These are phyloP conservation scores for Chaetomium olivaceum DNA, from an alignment of 2,329 filamentous ascomycete genomes.

Conservation along the genomic window DNA sequence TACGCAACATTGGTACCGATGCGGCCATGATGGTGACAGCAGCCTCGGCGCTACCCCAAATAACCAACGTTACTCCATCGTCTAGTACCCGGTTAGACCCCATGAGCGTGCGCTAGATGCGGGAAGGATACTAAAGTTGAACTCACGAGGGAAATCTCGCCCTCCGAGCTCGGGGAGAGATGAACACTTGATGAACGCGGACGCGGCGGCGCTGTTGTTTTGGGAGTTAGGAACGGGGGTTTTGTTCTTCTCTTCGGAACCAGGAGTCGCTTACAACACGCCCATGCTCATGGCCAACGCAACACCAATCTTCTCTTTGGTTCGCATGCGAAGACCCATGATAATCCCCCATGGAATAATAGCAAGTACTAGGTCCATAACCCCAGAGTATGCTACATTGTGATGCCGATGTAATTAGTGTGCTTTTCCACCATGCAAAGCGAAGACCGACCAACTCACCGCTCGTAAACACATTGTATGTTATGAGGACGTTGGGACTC, in stretches of 20 bases:
- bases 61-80: constrained; percentile 30
- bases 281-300: constrained; percentile 11
- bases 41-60: constrained; percentile 31
- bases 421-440: background rate
- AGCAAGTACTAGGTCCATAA: constrained; percentile 2
- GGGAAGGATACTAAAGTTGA: background rate
- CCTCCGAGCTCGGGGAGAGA: constrained; percentile 29
- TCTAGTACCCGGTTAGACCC: constrained; percentile 16
- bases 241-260: background rate
- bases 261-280: background rate
- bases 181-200: constrained; percentile 29
- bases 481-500: constrained; percentile 5
- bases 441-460: background rate
- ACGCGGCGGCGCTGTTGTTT: background rate
- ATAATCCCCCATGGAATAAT: constrained; percentile 1
- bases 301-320: constrained; percentile 3
- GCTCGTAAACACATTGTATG: constrained; percentile 9
- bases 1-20: constrained; percentile 31
- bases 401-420: background rate
- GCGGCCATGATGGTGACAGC: constrained; percentile 33
- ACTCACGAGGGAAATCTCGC: constrained; percentile 30
- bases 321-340: background rate
- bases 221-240: background rate
- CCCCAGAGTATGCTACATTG: background rate
- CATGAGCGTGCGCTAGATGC: background rate